Evolutionary conservation across 345 rosid species (phyloP).

Genomic region (Limnanthes douglasii): DNA sequence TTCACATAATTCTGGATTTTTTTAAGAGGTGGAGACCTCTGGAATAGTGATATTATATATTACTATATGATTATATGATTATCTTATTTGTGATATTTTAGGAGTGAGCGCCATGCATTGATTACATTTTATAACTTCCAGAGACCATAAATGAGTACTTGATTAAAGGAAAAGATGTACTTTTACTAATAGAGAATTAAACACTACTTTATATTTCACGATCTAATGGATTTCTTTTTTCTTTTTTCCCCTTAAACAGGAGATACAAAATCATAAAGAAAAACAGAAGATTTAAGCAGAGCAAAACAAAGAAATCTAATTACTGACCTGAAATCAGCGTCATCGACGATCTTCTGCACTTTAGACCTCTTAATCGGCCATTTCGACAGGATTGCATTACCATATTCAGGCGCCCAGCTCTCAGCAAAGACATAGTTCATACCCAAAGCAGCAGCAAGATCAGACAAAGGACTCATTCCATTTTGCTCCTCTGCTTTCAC

Average conservation of each 20-base stretch:
- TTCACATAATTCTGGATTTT: too few species aligned
- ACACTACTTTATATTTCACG: too few species aligned
- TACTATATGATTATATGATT: too few species aligned
- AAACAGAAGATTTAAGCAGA: background rate
- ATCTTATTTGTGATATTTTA: too few species aligned
- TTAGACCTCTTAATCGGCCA: conserved; percentile 71
- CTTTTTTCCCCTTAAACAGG: too few species aligned
- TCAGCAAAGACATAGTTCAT: conserved; percentile 90
- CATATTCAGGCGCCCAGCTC: conserved; percentile 99
- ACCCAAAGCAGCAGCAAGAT: conserved; percentile 72
- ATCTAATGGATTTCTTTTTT: too few species aligned
- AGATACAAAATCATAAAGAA: background rate
- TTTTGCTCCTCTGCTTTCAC: conserved; percentile 94
- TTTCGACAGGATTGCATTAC: conserved; percentile 76
- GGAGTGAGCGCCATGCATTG: too few species aligned
- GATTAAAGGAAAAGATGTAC: background rate
- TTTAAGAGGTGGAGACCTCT: too few species aligned
- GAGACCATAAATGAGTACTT: background rate
- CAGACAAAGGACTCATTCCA: conserved; percentile 87
- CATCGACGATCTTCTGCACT: conserved; percentile 75
- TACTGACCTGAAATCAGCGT: conserved; percentile 68
- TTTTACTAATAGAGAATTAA: background rate
- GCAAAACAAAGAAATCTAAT: background rate
- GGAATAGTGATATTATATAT: too few species aligned
- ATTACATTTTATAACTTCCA: too few species aligned